phyloP scores from a whole-genome alignment of 352 stramenopile species.

The Globisporangium radiosum region DNA sequence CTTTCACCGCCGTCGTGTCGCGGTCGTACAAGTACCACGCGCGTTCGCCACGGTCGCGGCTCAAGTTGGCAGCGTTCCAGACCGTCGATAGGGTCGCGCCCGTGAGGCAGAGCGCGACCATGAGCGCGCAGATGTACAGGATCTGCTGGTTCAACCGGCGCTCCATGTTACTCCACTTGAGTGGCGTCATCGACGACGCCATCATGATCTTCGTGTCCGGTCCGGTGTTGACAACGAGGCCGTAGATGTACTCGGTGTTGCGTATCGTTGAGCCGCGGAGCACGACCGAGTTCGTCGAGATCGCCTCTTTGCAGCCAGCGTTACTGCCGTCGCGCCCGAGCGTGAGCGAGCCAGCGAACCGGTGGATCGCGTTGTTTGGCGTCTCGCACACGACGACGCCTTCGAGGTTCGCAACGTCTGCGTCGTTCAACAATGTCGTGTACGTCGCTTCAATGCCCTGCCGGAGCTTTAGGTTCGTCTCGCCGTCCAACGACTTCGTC shows the following conservation, averaged over 20 bases:
- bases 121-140: conserved; percentile 76
- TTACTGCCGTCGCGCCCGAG: conserved; percentile 26
- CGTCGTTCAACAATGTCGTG: conserved; percentile 47
- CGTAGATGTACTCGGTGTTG: conserved; percentile 91
- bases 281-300: conserved; percentile 76
- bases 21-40: conserved; percentile 76
- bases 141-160: conserved; percentile 74
- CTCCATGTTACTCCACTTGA: conserved; percentile 90
- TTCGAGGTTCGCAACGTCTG: conserved; percentile 36
- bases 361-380: conserved; percentile 89
- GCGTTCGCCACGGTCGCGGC: conserved; percentile 15
- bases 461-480: conserved; percentile 91
- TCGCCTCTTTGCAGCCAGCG: conserved; percentile 38
- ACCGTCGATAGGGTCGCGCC: conserved; percentile 53
- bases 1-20: conserved; percentile 34
- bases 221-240: conserved; percentile 89
- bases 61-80: conserved; percentile 67
- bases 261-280: conserved; percentile 84
- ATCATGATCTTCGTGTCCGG: conserved; percentile 89
- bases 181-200: conserved; percentile 61
- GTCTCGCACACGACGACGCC: conserved; percentile 72
- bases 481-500: conserved; percentile 90
- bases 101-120: conserved; percentile 69
- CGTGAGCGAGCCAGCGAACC: conserved; percentile 84
- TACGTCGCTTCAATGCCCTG: conserved; percentile 78